Evolutionary conservation across 768 basidiomycete species (phyloP).

Genomic region (Podaxis sp.): DNA sequence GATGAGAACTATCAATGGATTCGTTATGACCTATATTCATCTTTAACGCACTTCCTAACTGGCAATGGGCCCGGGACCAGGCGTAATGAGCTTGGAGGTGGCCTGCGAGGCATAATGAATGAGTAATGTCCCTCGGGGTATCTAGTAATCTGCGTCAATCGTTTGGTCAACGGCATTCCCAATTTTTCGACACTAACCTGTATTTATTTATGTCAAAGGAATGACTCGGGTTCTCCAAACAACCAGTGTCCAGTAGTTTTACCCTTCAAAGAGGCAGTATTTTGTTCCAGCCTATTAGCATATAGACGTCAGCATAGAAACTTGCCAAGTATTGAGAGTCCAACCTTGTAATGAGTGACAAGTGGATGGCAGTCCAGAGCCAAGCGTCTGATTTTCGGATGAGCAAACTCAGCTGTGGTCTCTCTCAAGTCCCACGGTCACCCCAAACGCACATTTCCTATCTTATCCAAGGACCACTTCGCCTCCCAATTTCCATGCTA

Average conservation of each 20-base stretch:
- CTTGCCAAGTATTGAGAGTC: background rate
- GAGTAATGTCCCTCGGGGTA: background rate
- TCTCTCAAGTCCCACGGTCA: constrained; percentile 1
- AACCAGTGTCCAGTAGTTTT: constrained; percentile 1
- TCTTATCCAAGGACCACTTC: background rate
- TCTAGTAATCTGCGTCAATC: background rate
- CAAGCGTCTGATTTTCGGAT: background rate
- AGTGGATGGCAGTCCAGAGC: background rate
- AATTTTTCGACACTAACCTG: background rate
- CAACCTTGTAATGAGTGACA: constrained; percentile 1
- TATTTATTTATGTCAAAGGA: background rate
- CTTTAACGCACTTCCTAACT: constrained; percentile 37
- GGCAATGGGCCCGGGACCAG: constrained; percentile 61
- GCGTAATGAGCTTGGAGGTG: constrained; percentile 62
- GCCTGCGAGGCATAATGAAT: constrained; percentile 56
- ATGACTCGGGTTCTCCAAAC: constrained; percentile 1
- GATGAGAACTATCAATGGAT: constrained; percentile 2
- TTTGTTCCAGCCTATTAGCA: background rate
- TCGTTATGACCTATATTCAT: constrained; percentile 8
- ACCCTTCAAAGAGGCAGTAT: background rate
- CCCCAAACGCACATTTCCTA: background rate
- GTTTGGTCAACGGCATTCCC: background rate
- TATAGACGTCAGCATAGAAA: background rate
- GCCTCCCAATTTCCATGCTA: background rate
- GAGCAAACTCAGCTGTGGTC: background rate